A percentile compares a stretch with the other conserved stretches of the same genome.
Conservation (phyloP, 495 filamentous ascomycete species). For the Mytilinidion resinicola region DNA sequence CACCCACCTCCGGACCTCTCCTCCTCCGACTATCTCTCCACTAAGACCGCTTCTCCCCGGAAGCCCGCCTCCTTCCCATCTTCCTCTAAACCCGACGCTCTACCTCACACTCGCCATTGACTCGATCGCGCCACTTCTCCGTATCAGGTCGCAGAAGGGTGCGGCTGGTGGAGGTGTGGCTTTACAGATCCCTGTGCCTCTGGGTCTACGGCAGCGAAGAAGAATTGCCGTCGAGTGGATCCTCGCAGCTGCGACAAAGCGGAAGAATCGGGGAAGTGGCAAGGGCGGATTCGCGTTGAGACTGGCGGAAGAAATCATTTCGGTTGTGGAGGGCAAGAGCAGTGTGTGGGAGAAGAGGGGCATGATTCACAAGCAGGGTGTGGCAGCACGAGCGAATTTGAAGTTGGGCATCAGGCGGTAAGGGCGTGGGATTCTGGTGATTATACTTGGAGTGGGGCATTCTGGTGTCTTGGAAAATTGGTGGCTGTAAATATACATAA, state of each 20-base stretch:
- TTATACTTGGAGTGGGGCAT: background rate
- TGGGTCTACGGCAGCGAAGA: slow-evolving; percentile 66
- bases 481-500: no score
- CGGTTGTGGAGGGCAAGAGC: slow-evolving; percentile 81
- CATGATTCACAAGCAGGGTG: slow-evolving; percentile 65
- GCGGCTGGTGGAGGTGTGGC: slow-evolving; percentile 78
- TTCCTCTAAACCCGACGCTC: slow-evolving; percentile 38
- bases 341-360: slow-evolving; percentile 73
- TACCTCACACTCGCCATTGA: slow-evolving; percentile 75
- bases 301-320: slow-evolving; percentile 80
- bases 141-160: slow-evolving; percentile 66
- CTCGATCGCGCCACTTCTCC: slow-evolving; percentile 85
- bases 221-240: slow-evolving; percentile 81
- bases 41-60: slow-evolving; percentile 64
- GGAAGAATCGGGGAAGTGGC: slow-evolving; percentile 57
- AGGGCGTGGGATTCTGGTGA: background rate
- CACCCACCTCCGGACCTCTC: slow-evolving; percentile 75
- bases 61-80: slow-evolving; percentile 60
- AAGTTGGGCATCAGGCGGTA: slow-evolving; percentile 26
- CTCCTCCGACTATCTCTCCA: slow-evolving; percentile 65
- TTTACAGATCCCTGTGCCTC: slow-evolving; percentile 74
- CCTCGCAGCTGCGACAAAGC: slow-evolving; percentile 68
- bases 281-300: slow-evolving; percentile 61
- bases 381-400: slow-evolving; percentile 67
- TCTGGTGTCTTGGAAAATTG: no score